phyloP scores from a whole-genome alignment of 2,329 filamentous ascomycete species.

The Penicillium sp. region DNA sequence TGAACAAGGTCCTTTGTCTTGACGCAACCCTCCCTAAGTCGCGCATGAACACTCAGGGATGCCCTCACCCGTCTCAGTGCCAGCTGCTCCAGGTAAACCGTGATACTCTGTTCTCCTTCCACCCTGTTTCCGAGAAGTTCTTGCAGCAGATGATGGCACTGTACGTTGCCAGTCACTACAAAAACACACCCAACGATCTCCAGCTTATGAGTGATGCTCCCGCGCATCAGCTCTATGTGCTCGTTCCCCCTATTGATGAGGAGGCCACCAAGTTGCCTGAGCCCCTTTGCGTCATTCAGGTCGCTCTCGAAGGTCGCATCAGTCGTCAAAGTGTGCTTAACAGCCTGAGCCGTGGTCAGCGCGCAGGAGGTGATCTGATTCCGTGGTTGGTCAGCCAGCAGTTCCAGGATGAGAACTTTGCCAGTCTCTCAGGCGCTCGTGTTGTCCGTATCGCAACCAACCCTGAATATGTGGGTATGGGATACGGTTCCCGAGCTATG shows the following conservation, averaged over 20 bases:
- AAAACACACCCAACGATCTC: slow-evolving; percentile 97
- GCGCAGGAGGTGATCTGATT: slow-evolving; percentile 89
- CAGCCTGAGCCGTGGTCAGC: slow-evolving; percentile 81
- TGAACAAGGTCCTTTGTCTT: slow-evolving; percentile 89
- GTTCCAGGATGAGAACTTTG: slow-evolving; percentile 97
- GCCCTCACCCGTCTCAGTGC: slow-evolving; percentile 86
- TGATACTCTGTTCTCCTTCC: slow-evolving; percentile 96
- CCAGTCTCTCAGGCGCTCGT: slow-evolving; percentile 84
- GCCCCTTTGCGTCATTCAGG: slow-evolving; percentile 90
- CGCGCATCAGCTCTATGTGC: slow-evolving; percentile 91
- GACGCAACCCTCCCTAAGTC: slow-evolving; percentile 85
- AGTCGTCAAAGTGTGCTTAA: slow-evolving; percentile 89
- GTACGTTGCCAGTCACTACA: slow-evolving; percentile 96
- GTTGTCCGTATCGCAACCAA: slow-evolving; percentile 95
- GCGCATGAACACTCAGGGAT: slow-evolving; percentile 70
- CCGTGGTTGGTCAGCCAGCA: slow-evolving; percentile 98
- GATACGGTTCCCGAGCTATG: slow-evolving; percentile 86
- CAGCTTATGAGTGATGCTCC: slow-evolving; percentile 98
- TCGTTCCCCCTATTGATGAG: slow-evolving; percentile 81
- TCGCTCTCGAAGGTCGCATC: slow-evolving; percentile 91
- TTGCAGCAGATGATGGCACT: slow-evolving; percentile 97
- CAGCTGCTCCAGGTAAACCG: slow-evolving; percentile 92
- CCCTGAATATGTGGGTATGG: slow-evolving; percentile 88
- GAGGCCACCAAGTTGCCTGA: slow-evolving; percentile 78
- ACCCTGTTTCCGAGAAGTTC: slow-evolving; percentile 95